Evolutionary conservation across 306 rosid species (phyloP), one percentile per base, ranked within the genome.

Genomic region (Cucumis cinereus): DNA sequence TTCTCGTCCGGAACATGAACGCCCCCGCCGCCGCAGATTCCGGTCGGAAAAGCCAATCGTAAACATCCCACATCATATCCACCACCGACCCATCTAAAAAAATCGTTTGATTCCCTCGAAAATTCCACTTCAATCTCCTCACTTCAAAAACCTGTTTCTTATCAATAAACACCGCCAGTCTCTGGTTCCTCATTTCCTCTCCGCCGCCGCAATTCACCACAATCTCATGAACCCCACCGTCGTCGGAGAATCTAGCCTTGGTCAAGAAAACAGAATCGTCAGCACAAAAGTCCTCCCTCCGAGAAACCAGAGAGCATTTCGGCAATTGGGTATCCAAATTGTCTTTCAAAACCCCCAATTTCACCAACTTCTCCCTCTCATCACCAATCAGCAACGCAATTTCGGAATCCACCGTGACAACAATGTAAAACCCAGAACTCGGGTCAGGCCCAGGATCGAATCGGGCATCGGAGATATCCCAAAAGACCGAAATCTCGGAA

Each of bases 21-120:
- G 88, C 89, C 0, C 88, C 92, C 36, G 84, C 89, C 0, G 88
- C 95, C 43, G 79, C 89, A 5, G 82, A 71, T 13, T 47, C 78
- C 4, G 84, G 77, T 54, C 85, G 88, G 81, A 90, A 90, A 40
- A 95, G 45, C 99, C 99, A 95, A 69, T 87, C 96, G 75, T 95
- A 96, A 56, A 95, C 84, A 41, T 95, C 99, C 99, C 99, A 95
- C 99, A 95, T 85, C 90, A 95, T 77, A 50, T 95, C 99, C 40
- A 95, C 97, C 47, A 95, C 52, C 81, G 90, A 81, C 24, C 98
- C 99, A 68, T 95, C 96, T 20, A 92, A 81, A 64, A 95, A 95
- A 4, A 92, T 84, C 2, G 93, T 85, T 43, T 90, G 97, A 77
- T 95, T 95, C 77, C 99, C 99, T 19, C 99, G 86, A 79, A 95